Base-by-base conservation (phyloP, 2,329 filamentous ascomycete genomes). In the Verticillium albo-atrum region DNA sequence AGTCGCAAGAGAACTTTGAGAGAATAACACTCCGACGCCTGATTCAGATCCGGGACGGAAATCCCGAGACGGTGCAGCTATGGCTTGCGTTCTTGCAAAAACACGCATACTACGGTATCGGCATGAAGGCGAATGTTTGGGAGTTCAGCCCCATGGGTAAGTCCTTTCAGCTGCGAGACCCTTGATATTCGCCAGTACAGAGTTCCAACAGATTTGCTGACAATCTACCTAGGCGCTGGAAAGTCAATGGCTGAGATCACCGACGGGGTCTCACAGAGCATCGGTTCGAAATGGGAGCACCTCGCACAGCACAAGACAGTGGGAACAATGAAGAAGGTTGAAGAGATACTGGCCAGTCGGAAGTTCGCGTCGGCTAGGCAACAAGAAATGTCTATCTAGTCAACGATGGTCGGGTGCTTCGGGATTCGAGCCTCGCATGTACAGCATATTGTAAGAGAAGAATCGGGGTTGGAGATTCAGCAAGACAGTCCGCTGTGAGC, bases 61-160 rank as follows among this genome's bases (percentile, higher is more conserved):
- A 97, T 69, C 88, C 92, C 1, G 91, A 97, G 72, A 89, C 87
- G 1, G 92, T 99, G 35, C 89, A 96, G 74, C 75, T 93, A 28
- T 99, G 95, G 95, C 79, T 99, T 60, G 92, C 92, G 0, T 98
- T 96, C 71, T 74, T 99, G 70, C 86, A 90, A 70, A 96, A 96
- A 76, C 89, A 97, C 71, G 91, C 92, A 50, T 96, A 95, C 72
- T 91, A 96, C 66, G 95, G 95, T n/a, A 89, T 98, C 47, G 95
- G 95, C 68, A 96, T 99, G 92, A 99, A 99, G 82, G 95, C 95
- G 57, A 97, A 99, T 72, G 84, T 98, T 55, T 99, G 90, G 87
- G 91, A 97, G 71, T 93, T 91, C 74, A 87, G 89, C 68, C 83
- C 84, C 60, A 72, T 93, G 61, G 88, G 89, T 61, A 58, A 28